Evolutionary conservation across 169 alveolate genomes (phyloP).

Genomic region (Eimeria brunetti): DNA sequence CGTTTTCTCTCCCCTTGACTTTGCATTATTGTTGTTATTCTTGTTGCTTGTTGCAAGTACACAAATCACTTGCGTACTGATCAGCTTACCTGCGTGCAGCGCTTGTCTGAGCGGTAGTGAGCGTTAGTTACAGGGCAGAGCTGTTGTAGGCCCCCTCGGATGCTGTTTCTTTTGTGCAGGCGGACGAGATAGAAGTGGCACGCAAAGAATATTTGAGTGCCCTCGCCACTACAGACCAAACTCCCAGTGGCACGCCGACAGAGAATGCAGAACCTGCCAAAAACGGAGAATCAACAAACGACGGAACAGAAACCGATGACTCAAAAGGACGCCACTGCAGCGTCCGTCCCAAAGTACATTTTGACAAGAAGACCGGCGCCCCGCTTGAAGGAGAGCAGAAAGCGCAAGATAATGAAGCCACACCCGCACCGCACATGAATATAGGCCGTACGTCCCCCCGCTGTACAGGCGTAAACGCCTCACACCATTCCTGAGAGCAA

Average conservation of each 20-base stretch:
- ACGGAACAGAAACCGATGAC: background rate
- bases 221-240: background rate
- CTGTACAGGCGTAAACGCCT: background rate
- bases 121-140: background rate
- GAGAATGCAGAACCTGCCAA: background rate
- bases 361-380: background rate
- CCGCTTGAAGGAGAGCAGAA: background rate
- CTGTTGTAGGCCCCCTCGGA: background rate
- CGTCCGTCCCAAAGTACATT: background rate
- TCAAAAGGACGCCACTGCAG: background rate
- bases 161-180: background rate
- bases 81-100: background rate
- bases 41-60: background rate
- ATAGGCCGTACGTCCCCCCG: background rate
- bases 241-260: background rate
- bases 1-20: background rate
- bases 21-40: background rate
- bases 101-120: background rate
- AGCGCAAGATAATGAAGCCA: background rate
- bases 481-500: background rate
- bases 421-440: background rate
- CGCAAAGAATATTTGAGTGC: slow-evolving; percentile 28
- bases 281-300: background rate
- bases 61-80: background rate
- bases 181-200: slow-evolving; percentile 25